Evolutionary conservation across 139 green algal genomes (phyloP).

Genomic region (Pycnococcus provasolii): DNA sequence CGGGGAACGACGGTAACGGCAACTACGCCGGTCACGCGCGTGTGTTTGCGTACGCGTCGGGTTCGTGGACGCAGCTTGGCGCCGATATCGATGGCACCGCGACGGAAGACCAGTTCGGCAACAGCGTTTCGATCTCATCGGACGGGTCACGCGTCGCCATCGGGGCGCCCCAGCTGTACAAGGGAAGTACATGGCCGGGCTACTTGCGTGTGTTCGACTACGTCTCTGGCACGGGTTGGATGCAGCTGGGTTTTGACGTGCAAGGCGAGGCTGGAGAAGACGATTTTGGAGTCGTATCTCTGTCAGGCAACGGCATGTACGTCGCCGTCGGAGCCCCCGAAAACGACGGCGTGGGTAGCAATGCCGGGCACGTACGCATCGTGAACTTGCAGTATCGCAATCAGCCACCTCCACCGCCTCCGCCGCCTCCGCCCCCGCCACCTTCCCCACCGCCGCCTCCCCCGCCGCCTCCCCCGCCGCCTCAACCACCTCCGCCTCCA

Average conservation of each 20-base stretch:
- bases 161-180: background rate
- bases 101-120: background rate
- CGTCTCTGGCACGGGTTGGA: background rate
- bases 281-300: background rate
- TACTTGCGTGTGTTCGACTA: conserved; percentile 6
- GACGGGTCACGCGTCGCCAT: background rate
- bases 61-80: background rate
- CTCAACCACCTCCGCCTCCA: too few species aligned
- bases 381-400: too few species aligned
- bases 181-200: background rate
- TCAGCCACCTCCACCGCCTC: too few species aligned
- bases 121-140: background rate
- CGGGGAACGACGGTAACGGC: background rate
- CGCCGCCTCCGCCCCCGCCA: too few species aligned
- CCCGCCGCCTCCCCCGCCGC: too few species aligned
- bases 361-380: conserved; percentile 4
- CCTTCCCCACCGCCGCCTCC: too few species aligned
- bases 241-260: background rate
- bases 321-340: background rate
- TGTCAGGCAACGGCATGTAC: background rate
- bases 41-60: background rate
- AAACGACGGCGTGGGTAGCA: background rate
- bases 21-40: background rate
- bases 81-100: background rate
- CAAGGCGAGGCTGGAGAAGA: conserved; percentile 3